Evolutionary conservation across 257 asterid genomes (phyloP), one percentile per base, ranked within the genome.

Genomic region (Fraxinus pennsylvanica): DNA sequence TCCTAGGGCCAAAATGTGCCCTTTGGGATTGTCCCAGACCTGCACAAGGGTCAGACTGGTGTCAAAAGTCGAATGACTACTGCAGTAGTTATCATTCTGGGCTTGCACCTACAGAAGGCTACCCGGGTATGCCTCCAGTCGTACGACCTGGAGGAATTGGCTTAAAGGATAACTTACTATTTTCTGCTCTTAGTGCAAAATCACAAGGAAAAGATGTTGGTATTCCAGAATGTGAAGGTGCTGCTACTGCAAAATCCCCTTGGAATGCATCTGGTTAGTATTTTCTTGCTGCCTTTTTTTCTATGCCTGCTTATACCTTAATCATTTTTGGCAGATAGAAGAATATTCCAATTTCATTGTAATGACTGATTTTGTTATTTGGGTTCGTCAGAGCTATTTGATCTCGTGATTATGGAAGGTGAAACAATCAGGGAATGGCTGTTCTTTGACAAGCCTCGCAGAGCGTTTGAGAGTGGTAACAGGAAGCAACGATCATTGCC

Each of bases 401-500:
- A 95, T 86, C 90, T 91, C 19, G 65, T 80, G 4, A 92, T 91
- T 69, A 76, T 92, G 78, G 94, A 91, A n/a, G 97, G 92, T 38
- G 99, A 95, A 85, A 87, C 89, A 33, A 89, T 93, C 71, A 88
- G 99, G 81, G 99, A 95, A 84, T 95, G 99, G 99, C 91, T 95
- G 29, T 95, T 95, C 84, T 95, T 95, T 82, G 99, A 95, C 80
- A 95, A 93, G 88, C 97, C 99, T 19, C 92, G 98, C 72, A 89
- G 97, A 76, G 99, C 99, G 36, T 96, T 96, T 84, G 99, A 96
- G 89, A 92, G 97, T 75, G 99, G 99, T 38, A 93, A 89, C 78
- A 90, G 97, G 86, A 96, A 96, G 90, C 97, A 95, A 82, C 84
- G 99, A 36, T 93, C 98, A 1, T 89, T 95, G 80, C 99, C 99